Conservation (phyloP, 257 asterid species). For the Nicotiana tomentosiformis region DNA sequence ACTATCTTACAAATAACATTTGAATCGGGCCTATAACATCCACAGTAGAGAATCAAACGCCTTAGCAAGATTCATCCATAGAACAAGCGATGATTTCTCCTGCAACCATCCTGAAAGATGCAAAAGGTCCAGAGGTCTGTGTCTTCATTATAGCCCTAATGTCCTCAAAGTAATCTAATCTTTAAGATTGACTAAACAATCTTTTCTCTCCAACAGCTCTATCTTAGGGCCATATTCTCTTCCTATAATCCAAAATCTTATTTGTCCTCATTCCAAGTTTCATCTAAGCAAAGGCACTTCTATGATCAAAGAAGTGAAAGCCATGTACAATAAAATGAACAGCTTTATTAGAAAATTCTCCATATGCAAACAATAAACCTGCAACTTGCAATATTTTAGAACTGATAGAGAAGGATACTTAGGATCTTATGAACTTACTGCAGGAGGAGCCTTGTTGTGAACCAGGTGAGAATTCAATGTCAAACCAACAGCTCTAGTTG, state of each 20-base stretch:
- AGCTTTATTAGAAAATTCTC: not conserved
- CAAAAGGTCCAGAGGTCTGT: not conserved
- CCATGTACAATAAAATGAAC: not conserved
- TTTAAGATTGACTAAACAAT: not conserved
- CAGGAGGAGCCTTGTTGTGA: slow-evolving; percentile 66
- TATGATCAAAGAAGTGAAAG: slow-evolving; percentile 1
- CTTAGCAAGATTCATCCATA: not conserved
- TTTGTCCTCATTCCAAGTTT: not conserved
- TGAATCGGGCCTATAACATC: not conserved
- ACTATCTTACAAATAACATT: not conserved
- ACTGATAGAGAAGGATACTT: not conserved
- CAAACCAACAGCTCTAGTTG: slow-evolving; percentile 92
- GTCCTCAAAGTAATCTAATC: not conserved
- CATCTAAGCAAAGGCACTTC: not conserved
- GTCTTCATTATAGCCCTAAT: not conserved
- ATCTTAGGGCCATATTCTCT: not conserved
- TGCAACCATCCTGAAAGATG: not conserved
- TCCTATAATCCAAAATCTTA: not conserved
- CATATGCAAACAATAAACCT: not conserved
- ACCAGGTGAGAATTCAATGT: slow-evolving; percentile 82
- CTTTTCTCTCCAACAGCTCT: not conserved
- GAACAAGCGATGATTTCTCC: not conserved
- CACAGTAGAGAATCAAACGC: not conserved
- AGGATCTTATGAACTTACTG: slow-evolving; percentile 49
- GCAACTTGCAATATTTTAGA: not conserved